These are phyloP conservation scores for Aspergillus thermomutatus DNA, from an alignment of 2,329 filamentous ascomycete species.

Conservation along the genomic window DNA sequence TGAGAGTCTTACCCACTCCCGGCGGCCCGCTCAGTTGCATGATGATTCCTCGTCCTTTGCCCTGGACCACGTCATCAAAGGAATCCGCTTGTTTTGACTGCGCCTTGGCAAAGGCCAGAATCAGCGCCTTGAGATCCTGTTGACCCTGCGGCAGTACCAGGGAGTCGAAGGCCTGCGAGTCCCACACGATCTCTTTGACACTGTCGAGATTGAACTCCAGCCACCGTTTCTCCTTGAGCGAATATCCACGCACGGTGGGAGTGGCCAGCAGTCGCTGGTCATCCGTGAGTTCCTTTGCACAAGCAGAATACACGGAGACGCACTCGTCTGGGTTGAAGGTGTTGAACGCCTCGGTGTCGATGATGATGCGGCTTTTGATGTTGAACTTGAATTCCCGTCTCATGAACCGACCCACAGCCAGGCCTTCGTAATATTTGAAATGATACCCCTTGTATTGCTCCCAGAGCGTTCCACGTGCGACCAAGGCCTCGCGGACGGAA, in stretches of 20 bases:
- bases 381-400: constrained; percentile 22
- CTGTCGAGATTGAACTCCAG: constrained; percentile 37
- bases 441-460: constrained; percentile 48
- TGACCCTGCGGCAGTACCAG: constrained; percentile 48
- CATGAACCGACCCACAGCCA: constrained; percentile 32
- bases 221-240: constrained; percentile 41
- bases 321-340: constrained; percentile 44
- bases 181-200: constrained; percentile 44
- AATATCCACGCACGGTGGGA: constrained; percentile 47
- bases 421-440: constrained; percentile 50
- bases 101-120: constrained; percentile 46
- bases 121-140: constrained; percentile 40
- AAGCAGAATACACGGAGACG: constrained; percentile 16
- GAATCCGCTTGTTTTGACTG: constrained; percentile 36
- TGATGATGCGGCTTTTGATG: constrained; percentile 50
- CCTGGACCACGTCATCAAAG: constrained; percentile 52
- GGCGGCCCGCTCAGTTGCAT: constrained; percentile 51
- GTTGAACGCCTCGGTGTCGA: constrained; percentile 51
- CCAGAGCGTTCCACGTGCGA: constrained; percentile 46
- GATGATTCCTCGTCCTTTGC: constrained; percentile 53
- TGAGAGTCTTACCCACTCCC: constrained; percentile 54
- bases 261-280: constrained; percentile 43
- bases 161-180: constrained; percentile 44
- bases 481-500: constrained; percentile 37
- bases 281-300: constrained; percentile 32